Evolutionary conservation across 352 stramenopile genomes (phyloP), one percentile per base, ranked within the genome.

Genomic region (Aphanomyces euteiches): DNA sequence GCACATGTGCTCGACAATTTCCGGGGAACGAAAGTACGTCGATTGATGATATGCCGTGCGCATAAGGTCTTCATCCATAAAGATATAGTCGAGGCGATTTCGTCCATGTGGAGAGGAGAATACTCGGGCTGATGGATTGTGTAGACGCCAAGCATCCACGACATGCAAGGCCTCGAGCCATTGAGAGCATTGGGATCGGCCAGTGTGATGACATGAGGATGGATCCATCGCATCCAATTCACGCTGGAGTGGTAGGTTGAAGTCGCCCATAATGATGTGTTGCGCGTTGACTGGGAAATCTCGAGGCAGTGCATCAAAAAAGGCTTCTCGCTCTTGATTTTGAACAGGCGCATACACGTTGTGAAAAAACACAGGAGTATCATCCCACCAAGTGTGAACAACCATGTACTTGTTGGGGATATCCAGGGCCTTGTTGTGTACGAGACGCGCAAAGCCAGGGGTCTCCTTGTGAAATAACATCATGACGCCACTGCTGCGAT

Each of bases 71-170:
- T n/a, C n/a, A 58, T 58, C 50, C 8, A 72, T n/a, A 5, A 78
- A 50, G 21, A 75, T 58, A 70, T 69, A 78, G 48, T 75, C 69
- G 1, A 78, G 34, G 37, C 73, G 63, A 21, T 73, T 60, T 43
- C 37, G 28, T 36, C 53, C 59, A 38, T 61, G 15, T 17, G 69
- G 68, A 13, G 56, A 41, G 28, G 73, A 50, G 60, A 65, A 75
- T 12, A 69, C 54, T 1, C 36, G 47, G 3, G 7, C 5, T 2
- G 63, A 12, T 28, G 69, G 64, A 38, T 75, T 34, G 41, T 78
- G 73, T 1, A 65, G n/a, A 7, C 59, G 73, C 71, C 71, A 75
- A 1, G 56, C 48, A n/a, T 76, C 73, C 73, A 75, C 10, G 41
- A 34, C 17, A 72, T 38, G 37, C 47, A 28, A 2, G 28, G 28